These are phyloP conservation scores for Septoria petroselini DNA, from an alignment of 2,329 filamentous ascomycete species.

Conservation along the genomic window DNA sequence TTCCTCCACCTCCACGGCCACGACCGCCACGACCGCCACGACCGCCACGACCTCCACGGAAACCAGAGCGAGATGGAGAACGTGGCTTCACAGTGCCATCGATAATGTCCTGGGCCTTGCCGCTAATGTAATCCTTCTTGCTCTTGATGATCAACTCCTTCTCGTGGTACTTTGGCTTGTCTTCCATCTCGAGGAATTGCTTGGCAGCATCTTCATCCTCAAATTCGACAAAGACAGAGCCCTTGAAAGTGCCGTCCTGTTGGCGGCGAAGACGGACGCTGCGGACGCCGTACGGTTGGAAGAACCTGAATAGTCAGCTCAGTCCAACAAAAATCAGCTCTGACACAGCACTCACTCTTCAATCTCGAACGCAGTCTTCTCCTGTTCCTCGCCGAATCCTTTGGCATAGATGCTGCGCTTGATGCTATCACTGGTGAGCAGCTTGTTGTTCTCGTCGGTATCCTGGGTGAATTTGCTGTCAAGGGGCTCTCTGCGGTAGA, in stretches of 20 bases:
- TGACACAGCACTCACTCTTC: conserved; percentile 54
- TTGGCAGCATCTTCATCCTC: conserved; percentile 71
- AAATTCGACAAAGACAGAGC: conserved; percentile 95
- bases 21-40: conserved; percentile 34
- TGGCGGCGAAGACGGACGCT: conserved; percentile 82
- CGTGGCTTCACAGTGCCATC: conserved; percentile 41
- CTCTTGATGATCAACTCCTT: conserved; percentile 76
- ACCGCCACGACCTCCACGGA: conserved; percentile 31
- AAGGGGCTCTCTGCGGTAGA: conserved; percentile 71
- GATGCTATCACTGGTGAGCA: conserved; percentile 64
- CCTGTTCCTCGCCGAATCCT: conserved; percentile 83
- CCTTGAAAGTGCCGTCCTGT: conserved; percentile 77
- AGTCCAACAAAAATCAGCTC: background rate
- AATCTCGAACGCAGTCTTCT: conserved; percentile 85
- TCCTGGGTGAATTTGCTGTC: conserved; percentile 49
- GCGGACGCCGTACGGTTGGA: conserved; percentile 75
- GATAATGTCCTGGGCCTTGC: conserved; percentile 47
- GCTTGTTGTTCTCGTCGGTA: conserved; percentile 54
- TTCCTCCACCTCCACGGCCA: no score
- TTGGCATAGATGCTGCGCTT: conserved; percentile 83
- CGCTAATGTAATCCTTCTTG: conserved; percentile 76
- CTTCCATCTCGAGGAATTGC: conserved; percentile 74
- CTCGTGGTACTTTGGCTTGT: conserved; percentile 79
- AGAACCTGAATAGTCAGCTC: conserved; percentile 55
- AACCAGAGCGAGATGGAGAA: conserved; percentile 34